Conservation (phyloP, 352 stramenopile species). For the Phytophthora multivora region DNA sequence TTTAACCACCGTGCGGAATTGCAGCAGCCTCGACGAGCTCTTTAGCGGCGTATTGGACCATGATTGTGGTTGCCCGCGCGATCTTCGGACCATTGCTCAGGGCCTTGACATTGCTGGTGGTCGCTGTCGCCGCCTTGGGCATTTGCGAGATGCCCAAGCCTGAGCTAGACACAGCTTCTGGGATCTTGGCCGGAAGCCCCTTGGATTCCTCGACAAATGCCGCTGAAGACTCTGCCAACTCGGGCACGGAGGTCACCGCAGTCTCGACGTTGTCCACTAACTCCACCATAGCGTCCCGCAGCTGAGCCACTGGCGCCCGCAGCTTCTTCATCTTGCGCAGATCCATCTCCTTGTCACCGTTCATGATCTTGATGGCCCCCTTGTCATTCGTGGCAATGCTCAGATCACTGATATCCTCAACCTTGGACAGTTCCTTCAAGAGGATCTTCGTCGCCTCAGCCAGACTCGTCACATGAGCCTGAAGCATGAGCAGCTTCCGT, state of each 20-base stretch:
- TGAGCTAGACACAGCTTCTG: slow-evolving; percentile 45
- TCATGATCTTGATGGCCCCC: slow-evolving; percentile 48
- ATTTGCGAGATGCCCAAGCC: slow-evolving; percentile 50
- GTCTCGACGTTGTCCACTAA: slow-evolving; percentile 60
- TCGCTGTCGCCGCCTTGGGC: slow-evolving; percentile 43
- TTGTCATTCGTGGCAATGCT: slow-evolving; percentile 45
- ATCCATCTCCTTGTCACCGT: slow-evolving; percentile 49
- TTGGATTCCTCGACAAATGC: slow-evolving; percentile 48
- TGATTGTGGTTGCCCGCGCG: slow-evolving; percentile 44
- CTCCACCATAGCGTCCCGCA: slow-evolving; percentile 56
- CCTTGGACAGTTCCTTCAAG: slow-evolving; percentile 50
- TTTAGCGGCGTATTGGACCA: slow-evolving; percentile 55
- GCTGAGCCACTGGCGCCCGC: slow-evolving; percentile 37
- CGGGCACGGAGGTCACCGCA: slow-evolving; percentile 48
- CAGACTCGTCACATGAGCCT: slow-evolving; percentile 41
- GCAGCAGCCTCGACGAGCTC: slow-evolving; percentile 48
- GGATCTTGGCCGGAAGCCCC: slow-evolving; percentile 45
- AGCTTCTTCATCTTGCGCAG: slow-evolving; percentile 57
- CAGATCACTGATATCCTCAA: slow-evolving; percentile 43
- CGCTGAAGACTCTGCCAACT: slow-evolving; percentile 45
- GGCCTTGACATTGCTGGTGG: slow-evolving; percentile 48
- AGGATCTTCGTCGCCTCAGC: slow-evolving; percentile 44
- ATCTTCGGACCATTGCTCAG: slow-evolving; percentile 57
- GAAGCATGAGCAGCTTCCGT: slow-evolving; percentile 49
- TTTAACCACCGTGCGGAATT: slow-evolving; percentile 46